phyloP scores from a whole-genome alignment of 1,284 basidiomycete species.

The Chalciporus sp. region DNA sequence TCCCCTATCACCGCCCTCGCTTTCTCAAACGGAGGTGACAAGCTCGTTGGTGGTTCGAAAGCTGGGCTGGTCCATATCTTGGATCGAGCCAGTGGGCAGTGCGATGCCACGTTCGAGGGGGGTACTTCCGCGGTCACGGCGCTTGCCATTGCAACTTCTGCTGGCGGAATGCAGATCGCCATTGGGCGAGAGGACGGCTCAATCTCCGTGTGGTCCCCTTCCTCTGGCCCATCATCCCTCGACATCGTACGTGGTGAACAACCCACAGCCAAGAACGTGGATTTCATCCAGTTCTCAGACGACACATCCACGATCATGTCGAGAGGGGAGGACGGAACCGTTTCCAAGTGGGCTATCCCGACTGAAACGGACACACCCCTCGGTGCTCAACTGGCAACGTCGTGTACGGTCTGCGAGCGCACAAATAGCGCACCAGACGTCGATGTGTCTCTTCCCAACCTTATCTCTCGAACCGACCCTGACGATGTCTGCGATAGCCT shows the following conservation, averaged over 20 bases:
- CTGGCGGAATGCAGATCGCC: background rate
- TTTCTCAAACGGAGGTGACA: constrained; percentile 14
- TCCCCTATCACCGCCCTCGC: background rate
- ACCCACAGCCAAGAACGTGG: constrained; percentile 4
- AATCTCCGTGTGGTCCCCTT: constrained; percentile 22
- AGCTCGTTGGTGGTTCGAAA: constrained; percentile 18
- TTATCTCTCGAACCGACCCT: constrained; percentile 13
- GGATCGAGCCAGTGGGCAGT: constrained; percentile 15
- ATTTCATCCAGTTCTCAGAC: constrained; percentile 14
- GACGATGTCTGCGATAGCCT: constrained; percentile 11
- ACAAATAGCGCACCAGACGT: background rate
- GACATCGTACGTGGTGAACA: constrained; percentile 7
- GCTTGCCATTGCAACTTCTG: constrained; percentile 3
- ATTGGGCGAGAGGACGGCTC: constrained; percentile 23
- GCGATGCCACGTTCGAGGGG: constrained; percentile 10
- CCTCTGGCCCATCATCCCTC: constrained; percentile 16
- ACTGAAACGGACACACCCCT: background rate
- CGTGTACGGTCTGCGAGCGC: background rate
- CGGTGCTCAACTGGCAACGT: background rate
- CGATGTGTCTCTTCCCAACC: background rate
- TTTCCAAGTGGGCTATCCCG: constrained; percentile 12
- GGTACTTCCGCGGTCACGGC: constrained; percentile 13
- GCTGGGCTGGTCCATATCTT: constrained; percentile 18
- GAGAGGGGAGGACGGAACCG: constrained; percentile 10
- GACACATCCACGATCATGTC: constrained; percentile 10